Evolutionary conservation across 768 basidiomycete genomes (phyloP), one percentile per base, ranked within the genome.

Genomic region (Mycena indigotica): DNA sequence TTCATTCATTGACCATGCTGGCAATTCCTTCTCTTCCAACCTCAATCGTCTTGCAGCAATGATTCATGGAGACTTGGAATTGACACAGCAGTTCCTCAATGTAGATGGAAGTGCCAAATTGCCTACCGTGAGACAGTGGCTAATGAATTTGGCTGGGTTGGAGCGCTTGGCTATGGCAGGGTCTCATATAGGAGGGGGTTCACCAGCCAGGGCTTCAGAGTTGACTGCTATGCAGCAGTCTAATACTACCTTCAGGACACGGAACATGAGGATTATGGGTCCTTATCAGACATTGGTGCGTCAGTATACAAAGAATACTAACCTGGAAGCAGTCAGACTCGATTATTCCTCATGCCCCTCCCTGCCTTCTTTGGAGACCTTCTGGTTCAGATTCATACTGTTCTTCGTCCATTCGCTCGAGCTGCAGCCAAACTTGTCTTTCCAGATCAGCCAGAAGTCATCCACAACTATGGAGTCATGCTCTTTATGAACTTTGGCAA

Each of bases 191-290:
- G 58, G 56, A 0, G 61, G 51, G 5, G 56, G 50, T n/a, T 53
- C 1, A 17, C 63, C n/a, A 50, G 58, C 13, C 50, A 56, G 16
- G 6, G 46, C 2, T 63, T 70, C 46, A 1, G 56, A 57, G 50
- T 32, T 57, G 1, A 26, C 19, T 15, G 15, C 25, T 1, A 68
- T 64, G 29, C 58, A 70, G 4, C 67, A 71, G 13, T 69, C 68
- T 1, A 72, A 73, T 45, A 56, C 66, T 0, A 35, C 68, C n/a
- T 62, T 63, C 28, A 55, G 38, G 2, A 28, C 50, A 0, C 50
- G 52, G 2, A 50, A 65, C 21, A 24, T 63, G 3, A 28, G 35
- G 3, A 40, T 44, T 5, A 2, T 57, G 13, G 23, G 32, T 6
- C 12, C 5, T 5, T 19, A 44, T 23, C 41, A 16, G 13, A 19